phyloP scores from a whole-genome alignment of 83 land plant genomes.

The Picea engelmannii region DNA sequence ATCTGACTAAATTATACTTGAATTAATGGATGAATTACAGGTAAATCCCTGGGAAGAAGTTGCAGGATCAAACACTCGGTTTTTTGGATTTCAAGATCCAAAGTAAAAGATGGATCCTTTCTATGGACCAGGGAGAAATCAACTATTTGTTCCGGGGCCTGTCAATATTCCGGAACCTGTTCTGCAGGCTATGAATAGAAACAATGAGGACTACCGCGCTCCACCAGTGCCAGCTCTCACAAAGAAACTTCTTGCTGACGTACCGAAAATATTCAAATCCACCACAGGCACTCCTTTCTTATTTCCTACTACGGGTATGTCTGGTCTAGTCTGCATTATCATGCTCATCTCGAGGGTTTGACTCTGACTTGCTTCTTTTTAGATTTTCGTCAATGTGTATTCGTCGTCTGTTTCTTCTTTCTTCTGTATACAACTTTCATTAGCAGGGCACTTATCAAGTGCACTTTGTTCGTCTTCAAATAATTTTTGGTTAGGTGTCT shows the following conservation, averaged over 20 bases:
- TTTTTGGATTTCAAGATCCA: not conserved
- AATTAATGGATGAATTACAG: not conserved
- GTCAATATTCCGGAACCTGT: slow-evolving; percentile 90
- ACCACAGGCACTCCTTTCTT: slow-evolving; percentile 81
- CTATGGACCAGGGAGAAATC: slow-evolving; percentile 89
- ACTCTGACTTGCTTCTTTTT: not conserved
- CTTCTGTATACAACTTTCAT: too few relatives aligned
- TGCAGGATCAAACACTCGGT: not conserved
- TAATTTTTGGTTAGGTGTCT: too few relatives aligned
- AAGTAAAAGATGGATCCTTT: slow-evolving; percentile 66
- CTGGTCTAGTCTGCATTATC: not conserved
- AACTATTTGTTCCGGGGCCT: slow-evolving; percentile 94
- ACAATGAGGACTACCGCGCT: slow-evolving; percentile 95
- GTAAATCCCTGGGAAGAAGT: not conserved
- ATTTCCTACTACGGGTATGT: slow-evolving; percentile 83
- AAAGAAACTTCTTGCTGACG: slow-evolving; percentile 84
- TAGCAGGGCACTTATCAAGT: too few relatives aligned
- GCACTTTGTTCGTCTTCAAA: too few relatives aligned
- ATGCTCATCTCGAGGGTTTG: not conserved
- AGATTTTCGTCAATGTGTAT: not conserved
- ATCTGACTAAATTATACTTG: too few relatives aligned
- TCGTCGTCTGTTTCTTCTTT: not conserved
- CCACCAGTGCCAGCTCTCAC: slow-evolving; percentile 86
- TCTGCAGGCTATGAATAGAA: slow-evolving; percentile 86
- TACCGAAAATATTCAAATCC: slow-evolving; percentile 86